Conservation (phyloP, 495 filamentous ascomycete species). For the Tuber magnatum region DNA sequence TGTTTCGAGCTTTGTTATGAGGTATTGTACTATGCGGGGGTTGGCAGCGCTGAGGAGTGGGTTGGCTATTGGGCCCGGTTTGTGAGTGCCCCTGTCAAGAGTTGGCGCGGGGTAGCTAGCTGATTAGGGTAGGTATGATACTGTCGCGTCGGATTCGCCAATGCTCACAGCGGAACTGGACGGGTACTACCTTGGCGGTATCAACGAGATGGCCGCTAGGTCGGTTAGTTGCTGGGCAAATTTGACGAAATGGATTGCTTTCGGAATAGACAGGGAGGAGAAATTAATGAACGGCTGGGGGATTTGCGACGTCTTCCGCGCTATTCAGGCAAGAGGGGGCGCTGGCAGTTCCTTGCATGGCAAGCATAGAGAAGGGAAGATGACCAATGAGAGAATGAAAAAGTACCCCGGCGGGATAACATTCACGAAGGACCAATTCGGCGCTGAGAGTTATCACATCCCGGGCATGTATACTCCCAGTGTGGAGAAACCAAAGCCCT, state of each 20-base stretch:
- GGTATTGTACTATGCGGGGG: conserved; percentile 35
- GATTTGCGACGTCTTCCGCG: conserved; percentile 39
- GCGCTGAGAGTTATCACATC: conserved; percentile 33
- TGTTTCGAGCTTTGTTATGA: conserved; percentile 21
- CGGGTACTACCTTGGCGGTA: conserved; percentile 36
- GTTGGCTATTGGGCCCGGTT: conserved; percentile 24
- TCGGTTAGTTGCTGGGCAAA: conserved; percentile 39
- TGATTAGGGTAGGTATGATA: conserved; percentile 14
- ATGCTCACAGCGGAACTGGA: conserved; percentile 35
- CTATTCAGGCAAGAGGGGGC: conserved; percentile 32
- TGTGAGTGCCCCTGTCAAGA: conserved; percentile 8
- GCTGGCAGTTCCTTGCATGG: conserved; percentile 16
- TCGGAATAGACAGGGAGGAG: conserved; percentile 30
- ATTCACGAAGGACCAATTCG: conserved; percentile 26
- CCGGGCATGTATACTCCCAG: conserved; percentile 6
- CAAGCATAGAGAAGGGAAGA: not conserved
- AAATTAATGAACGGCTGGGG: conserved; percentile 33
- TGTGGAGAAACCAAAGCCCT: not conserved
- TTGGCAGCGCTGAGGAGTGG: conserved; percentile 34
- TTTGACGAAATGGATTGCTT: conserved; percentile 33
- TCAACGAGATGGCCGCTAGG: conserved; percentile 36
- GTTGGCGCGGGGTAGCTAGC: not conserved
- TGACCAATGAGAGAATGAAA: not conserved
- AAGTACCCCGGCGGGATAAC: conserved; percentile 16
- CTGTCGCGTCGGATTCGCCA: conserved; percentile 28